Base-by-base conservation (phyloP, 805 yeast species). In the Maudiozyma saulgeensis region DNA sequence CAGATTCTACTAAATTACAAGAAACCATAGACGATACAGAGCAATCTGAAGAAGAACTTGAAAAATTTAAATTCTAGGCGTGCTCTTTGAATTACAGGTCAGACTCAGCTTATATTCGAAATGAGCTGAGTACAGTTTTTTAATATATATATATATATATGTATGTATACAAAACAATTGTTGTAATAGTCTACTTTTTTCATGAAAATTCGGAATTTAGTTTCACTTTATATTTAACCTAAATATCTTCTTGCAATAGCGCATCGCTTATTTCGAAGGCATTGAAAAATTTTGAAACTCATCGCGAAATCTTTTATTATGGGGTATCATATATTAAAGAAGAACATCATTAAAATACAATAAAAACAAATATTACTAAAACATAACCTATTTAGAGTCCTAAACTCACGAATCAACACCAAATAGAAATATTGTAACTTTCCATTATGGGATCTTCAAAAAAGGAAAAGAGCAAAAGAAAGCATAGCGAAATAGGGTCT, bases 61-160 rank as follows among this genome's bases (percentile, higher is more conserved):
- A 56, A 40, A 53, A 46, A 13, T 62, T 59, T 50, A 61, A 55
- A 34, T 62, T 61, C 50, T 62, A 15, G 18, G 15, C 38, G 6
- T 35, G 15, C 13, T 13, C 12, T 32, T 35, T 16, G 18, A 34
- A 4, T 34, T 6, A 34, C 4, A 34, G 8, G 28, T 8, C 28
- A 26, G 8, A 26, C 28, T 26, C 28, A 26, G 28, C 28, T 26
- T 8, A 26, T 26, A 26, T 5, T 26, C 8, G n/a, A n/a, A n/a
- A n/a, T n/a, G n/a, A n/a, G n/a, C n/a, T n/a, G n/a, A 21, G 3
- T 21, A 21, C 23, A 21, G 23, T 21, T 21, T 28, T 28, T 28
- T 28, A 4, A 28, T 26, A 6, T 26, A 15, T 13, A 34, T 34
- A 16, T 15, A 35, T 13, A 12, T 13, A 32, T 32, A 32, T 13